Evolutionary conservation across 2,329 filamentous ascomycete genomes (phyloP).

Genomic region (Penicillium sp.): DNA sequence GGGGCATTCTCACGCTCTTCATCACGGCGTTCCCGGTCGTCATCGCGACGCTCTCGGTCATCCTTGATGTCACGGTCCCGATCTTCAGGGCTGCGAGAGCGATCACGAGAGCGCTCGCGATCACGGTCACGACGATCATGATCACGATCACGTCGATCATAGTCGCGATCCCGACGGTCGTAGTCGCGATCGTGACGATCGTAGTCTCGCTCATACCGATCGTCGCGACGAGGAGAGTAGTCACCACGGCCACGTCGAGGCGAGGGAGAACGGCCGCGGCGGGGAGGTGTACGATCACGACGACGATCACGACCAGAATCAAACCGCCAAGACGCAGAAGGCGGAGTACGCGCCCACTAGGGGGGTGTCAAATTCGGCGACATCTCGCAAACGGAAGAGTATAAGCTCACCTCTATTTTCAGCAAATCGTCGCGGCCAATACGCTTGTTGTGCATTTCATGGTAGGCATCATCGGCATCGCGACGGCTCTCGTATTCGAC

Average conservation of each 20-base stretch:
- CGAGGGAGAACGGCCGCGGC: constrained; percentile 63
- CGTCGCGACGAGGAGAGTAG: constrained; percentile 85
- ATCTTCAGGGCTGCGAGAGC: constrained; percentile 25
- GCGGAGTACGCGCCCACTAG: constrained; percentile 98
- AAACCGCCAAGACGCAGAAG: constrained; percentile 97
- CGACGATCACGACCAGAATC: constrained; percentile 76
- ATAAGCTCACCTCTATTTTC: constrained; percentile 88
- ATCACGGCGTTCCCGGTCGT: constrained; percentile 67
- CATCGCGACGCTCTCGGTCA: constrained; percentile 45
- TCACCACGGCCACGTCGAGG: constrained; percentile 61
- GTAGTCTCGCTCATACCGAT: constrained; percentile 73
- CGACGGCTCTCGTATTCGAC: constrained; percentile 98
- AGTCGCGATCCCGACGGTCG: constrained; percentile 66
- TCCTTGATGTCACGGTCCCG: constrained; percentile 25
- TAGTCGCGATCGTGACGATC: constrained; percentile 70
- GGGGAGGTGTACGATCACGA: constrained; percentile 70
- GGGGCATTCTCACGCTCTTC: constrained; percentile 71
- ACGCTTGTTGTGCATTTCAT: constrained; percentile 99
- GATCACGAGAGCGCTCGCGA: constrained; percentile 25
- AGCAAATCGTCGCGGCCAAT: constrained; percentile 91
- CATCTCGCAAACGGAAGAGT: neutral
- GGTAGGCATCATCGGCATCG: constrained; percentile 97
- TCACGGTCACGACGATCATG: constrained; percentile 50
- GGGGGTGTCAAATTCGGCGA: neutral
- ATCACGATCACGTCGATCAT: constrained; percentile 58